A percentile compares a stretch with the other conserved stretches of the same genome.
Conservation (phyloP, 345 rosid genomes). For the Aquilaria sinensis region DNA sequence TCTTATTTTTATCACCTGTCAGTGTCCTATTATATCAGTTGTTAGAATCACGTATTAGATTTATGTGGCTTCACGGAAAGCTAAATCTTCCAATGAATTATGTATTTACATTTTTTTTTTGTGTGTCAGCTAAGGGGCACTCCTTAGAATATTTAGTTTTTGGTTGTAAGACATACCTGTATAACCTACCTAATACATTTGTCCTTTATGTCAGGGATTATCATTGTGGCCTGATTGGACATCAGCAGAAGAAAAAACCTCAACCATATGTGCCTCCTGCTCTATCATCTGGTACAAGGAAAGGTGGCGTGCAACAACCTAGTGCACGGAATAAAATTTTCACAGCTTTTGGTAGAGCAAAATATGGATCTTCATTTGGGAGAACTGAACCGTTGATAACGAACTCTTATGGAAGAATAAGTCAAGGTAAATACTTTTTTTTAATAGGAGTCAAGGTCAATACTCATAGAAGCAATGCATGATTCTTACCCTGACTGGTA, state of each 20-base stretch:
- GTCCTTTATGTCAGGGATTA: slow-evolving; percentile 48
- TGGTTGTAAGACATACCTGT: slow-evolving; percentile 8
- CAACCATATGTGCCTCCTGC: slow-evolving; percentile 19
- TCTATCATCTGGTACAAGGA: slow-evolving; percentile 19
- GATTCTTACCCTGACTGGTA: no score
- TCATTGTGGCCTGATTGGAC: slow-evolving; percentile 83
- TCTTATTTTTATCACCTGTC: neutral
- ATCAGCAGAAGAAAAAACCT: slow-evolving; percentile 44
- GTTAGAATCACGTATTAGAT: no score
- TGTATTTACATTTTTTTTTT: no score
- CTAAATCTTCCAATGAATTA: no score
- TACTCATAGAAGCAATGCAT: no score
- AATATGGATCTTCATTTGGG: slow-evolving; percentile 23
- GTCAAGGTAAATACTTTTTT: slow-evolving; percentile 30
- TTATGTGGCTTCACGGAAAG: no score
- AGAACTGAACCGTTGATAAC: slow-evolving; percentile 10
- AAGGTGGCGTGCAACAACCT: slow-evolving; percentile 21
- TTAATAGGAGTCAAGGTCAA: neutral
- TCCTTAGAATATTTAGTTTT: neutral
- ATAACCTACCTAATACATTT: slow-evolving; percentile 8
- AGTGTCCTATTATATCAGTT: no score
- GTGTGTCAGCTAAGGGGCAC: no score
- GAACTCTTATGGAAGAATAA: slow-evolving; percentile 16
- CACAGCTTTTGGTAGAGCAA: slow-evolving; percentile 16
- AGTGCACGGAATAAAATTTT: slow-evolving; percentile 20